A percentile compares a stretch with the other conserved stretches of the same genome.
Evolutionary conservation across 257 asterid genomes (phyloP).

Genomic region (Fraxinus excelsior): DNA sequence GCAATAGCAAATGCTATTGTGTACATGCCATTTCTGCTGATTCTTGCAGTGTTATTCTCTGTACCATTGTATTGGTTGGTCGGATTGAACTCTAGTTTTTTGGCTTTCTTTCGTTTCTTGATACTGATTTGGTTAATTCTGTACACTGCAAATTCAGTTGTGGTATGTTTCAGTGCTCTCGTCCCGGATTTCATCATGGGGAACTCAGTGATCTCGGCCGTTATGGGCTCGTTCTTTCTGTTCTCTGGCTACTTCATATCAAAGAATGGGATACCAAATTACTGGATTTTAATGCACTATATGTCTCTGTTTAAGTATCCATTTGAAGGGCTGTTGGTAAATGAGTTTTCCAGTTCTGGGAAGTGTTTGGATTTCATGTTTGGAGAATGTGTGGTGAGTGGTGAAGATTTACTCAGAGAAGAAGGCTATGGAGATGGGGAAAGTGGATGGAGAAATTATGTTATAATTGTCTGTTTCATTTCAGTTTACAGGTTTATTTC

Average conservation of each 20-base stretch:
- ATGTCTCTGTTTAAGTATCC: conserved; percentile 89
- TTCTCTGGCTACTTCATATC: conserved; percentile 91
- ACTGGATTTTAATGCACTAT: conserved; percentile 88
- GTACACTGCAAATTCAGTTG: conserved; percentile 89
- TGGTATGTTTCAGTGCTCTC: conserved; percentile 81
- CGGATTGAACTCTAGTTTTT: conserved; percentile 52
- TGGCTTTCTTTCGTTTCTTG: conserved; percentile 63
- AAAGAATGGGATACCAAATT: conserved; percentile 62
- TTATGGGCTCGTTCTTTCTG: conserved; percentile 88
- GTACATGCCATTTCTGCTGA: conserved; percentile 76
- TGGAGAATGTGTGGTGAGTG: conserved; percentile 67
- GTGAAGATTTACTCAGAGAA: conserved; percentile 72
- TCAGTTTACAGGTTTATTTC: conserved; percentile 74
- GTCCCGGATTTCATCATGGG: conserved; percentile 78
- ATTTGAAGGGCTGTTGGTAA: conserved; percentile 82
- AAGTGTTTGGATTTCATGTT: conserved; percentile 73
- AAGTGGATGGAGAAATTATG: conserved; percentile 76
- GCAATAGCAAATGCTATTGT: conserved; percentile 79
- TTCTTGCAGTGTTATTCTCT: conserved; percentile 62
- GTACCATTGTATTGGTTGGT: conserved; percentile 81
- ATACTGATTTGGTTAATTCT: conserved; percentile 75
- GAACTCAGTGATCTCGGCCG: conserved; percentile 40
- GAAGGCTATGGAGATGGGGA: conserved; percentile 72
- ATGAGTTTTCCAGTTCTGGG: conserved; percentile 63
- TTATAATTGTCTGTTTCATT: conserved; percentile 71